These are phyloP conservation scores for Colletotrichum spinosum DNA, from an alignment of 2,329 filamentous ascomycete species.

Conservation along the genomic window DNA sequence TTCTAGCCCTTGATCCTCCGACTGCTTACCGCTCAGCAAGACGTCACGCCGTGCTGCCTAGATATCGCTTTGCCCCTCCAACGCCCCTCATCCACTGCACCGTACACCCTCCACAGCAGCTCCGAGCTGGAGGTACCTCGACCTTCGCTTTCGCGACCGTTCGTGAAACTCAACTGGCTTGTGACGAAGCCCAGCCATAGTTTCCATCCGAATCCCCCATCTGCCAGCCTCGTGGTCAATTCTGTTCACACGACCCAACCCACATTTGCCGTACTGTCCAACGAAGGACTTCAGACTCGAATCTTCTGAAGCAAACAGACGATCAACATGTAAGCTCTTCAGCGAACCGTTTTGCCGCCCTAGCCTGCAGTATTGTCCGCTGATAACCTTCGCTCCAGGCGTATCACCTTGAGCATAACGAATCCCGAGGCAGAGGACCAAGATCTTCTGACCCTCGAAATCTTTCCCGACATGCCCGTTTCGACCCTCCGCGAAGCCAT, in stretches of 20 bases:
- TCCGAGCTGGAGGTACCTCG: constrained; percentile 27
- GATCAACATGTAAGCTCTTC: constrained; percentile 30
- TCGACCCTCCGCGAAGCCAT: constrained; percentile 89
- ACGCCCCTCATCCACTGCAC: constrained; percentile 28
- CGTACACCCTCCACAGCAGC: constrained; percentile 10
- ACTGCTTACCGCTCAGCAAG: constrained; percentile 5
- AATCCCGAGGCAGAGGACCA: constrained; percentile 74
- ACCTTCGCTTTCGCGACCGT: constrained; percentile 30
- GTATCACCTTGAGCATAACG: constrained; percentile 87
- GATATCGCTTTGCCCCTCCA: constrained; percentile 25
- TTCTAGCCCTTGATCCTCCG: constrained; percentile 1
- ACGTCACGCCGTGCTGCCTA: constrained; percentile 34
- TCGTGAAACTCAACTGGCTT: constrained; percentile 23
- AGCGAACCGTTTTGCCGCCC: background rate
- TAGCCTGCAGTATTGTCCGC: background rate
- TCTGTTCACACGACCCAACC: constrained; percentile 3
- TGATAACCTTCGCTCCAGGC: constrained; percentile 65
- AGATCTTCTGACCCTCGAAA: constrained; percentile 82
- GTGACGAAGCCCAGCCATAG: constrained; percentile 11
- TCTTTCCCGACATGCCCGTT: constrained; percentile 85
- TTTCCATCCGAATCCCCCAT: constrained; percentile 1
- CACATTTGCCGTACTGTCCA: no score
- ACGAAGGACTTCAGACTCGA: no score
- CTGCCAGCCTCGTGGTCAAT: background rate
- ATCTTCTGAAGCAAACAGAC: background rate